Conservation (phyloP, 441 rosid genomes). For the Populus tomentosa region DNA sequence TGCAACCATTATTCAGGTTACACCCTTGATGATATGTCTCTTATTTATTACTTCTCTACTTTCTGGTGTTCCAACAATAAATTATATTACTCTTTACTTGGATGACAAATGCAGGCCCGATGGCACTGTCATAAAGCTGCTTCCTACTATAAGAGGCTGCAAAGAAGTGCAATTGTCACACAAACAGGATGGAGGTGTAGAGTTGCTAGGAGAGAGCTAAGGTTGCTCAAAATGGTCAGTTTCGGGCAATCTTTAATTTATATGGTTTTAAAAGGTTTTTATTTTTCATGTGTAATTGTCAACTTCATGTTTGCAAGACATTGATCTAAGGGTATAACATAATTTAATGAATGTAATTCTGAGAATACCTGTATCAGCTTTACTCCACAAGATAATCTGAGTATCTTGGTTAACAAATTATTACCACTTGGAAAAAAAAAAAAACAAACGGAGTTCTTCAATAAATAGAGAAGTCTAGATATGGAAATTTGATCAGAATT, state of each 20-base stretch:
- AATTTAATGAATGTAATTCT: neutral
- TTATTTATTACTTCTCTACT: neutral
- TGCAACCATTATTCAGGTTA: slow-evolving; percentile 73
- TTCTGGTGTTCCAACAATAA: slow-evolving; percentile 2
- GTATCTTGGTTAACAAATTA: neutral
- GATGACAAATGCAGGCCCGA: slow-evolving; percentile 50
- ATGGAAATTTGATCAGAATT: neutral
- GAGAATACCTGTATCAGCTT: neutral
- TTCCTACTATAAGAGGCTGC: slow-evolving; percentile 67
- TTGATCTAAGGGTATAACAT: neutral
- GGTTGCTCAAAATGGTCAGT: slow-evolving; percentile 94
- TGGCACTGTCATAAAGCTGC: slow-evolving; percentile 71
- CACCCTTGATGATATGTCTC: slow-evolving; percentile 9
- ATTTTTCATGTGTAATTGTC: neutral
- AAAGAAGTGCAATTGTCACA: slow-evolving; percentile 61
- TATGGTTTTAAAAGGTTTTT: neutral
- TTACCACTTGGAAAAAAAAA: neutral
- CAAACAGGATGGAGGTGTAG: slow-evolving; percentile 96
- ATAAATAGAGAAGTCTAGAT: neutral
- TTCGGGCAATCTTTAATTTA: slow-evolving; percentile 6
- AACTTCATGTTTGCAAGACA: neutral
- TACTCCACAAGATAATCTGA: neutral
- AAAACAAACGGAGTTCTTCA: neutral
- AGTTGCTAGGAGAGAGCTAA: slow-evolving; percentile 71
- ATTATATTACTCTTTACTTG: neutral